phyloP scores from a whole-genome alignment of 2,329 filamentous ascomycete species.

The Tricladium varicosporioides region DNA sequence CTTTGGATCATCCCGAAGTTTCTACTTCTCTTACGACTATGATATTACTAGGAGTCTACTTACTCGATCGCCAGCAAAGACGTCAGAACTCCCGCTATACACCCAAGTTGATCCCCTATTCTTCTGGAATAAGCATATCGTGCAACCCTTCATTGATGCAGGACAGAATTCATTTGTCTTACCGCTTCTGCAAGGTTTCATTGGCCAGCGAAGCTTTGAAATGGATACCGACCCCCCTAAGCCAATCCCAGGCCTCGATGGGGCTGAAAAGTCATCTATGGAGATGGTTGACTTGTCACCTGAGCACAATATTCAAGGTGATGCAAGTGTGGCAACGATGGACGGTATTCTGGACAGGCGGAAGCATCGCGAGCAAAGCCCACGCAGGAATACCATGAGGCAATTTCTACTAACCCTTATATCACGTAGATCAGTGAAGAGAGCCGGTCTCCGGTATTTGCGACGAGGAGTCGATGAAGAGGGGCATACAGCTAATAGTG shows the following conservation, averaged over 20 bases:
- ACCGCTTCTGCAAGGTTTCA: slow-evolving; percentile 89
- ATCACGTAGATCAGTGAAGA: slow-evolving; percentile 81
- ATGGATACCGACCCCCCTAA: slow-evolving; percentile 57
- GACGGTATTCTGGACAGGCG: slow-evolving; percentile 1
- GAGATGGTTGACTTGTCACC: slow-evolving; percentile 39
- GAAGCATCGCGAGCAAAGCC: slow-evolving; percentile 19
- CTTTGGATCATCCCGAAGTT: slow-evolving; percentile 78
- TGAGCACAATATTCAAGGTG: slow-evolving; percentile 8
- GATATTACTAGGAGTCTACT: slow-evolving; percentile 73
- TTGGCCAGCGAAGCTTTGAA: slow-evolving; percentile 80
- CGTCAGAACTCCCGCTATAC: slow-evolving; percentile 60
- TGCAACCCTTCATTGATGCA: slow-evolving; percentile 70
- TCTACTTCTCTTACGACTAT: slow-evolving; percentile 93
- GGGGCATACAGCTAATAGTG: slow-evolving; percentile 82
- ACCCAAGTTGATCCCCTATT: slow-evolving; percentile 72
- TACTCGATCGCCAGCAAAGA: slow-evolving; percentile 39
- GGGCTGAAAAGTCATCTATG: slow-evolving; percentile 40
- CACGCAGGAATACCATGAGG: slow-evolving; percentile 16
- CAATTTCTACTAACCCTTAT: slow-evolving; percentile 73
- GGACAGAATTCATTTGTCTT: slow-evolving; percentile 70
- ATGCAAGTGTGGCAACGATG: neutral
- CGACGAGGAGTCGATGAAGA: slow-evolving; percentile 88
- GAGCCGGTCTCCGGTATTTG: slow-evolving; percentile 86
- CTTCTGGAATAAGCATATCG: slow-evolving; percentile 87
- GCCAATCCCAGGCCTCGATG: slow-evolving; percentile 48